Evolutionary conservation across 1,139 yeast species (phyloP).

Genomic region (Blastobotrys serpentis): DNA sequence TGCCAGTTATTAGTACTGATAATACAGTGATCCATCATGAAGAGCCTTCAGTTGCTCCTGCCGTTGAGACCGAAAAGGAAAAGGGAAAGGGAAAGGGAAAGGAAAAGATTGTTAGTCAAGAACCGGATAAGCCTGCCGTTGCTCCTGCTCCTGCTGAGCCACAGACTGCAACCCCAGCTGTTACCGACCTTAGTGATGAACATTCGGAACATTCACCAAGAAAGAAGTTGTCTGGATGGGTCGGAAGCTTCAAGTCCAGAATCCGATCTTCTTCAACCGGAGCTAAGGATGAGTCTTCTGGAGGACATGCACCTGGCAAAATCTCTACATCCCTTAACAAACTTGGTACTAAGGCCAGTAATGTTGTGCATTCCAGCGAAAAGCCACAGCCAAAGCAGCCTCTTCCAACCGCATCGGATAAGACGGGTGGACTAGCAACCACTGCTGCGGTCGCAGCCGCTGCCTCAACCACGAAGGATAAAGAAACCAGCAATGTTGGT

Average conservation of each 20-base stretch:
- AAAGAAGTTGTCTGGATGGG: constrained; percentile 7
- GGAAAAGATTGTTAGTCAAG: constrained; percentile 6
- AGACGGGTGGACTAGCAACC: constrained; percentile 10
- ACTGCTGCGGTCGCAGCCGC: constrained; percentile 13
- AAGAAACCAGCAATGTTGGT: constrained; percentile 17
- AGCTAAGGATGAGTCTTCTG: constrained; percentile 3
- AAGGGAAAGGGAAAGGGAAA: constrained; percentile 7
- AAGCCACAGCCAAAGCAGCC: constrained; percentile 14
- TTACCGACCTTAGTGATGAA: too few relatives aligned
- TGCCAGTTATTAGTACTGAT: constrained; percentile 7
- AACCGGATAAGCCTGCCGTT: neutral
- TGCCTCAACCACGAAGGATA: constrained; percentile 16
- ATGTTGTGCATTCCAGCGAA: too few relatives aligned
- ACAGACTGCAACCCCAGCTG: too few relatives aligned
- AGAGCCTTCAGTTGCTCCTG: constrained; percentile 12
- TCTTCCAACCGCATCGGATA: constrained; percentile 6
- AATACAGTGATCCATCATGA: neutral
- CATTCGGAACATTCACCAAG: too few relatives aligned
- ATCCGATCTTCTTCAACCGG: constrained; percentile 4
- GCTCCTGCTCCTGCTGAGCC: too few relatives aligned
- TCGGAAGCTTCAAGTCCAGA: neutral
- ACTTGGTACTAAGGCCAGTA: neutral
- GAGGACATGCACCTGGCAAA: constrained; percentile 5
- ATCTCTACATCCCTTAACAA: constrained; percentile 6
- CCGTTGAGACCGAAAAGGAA: constrained; percentile 7